Percentiles rank a stretch among this genome's conserved stretches.
phyloP scores from a whole-genome alignment of 2,329 filamentous ascomycete species.

The Trichoderma afroharzianum region DNA sequence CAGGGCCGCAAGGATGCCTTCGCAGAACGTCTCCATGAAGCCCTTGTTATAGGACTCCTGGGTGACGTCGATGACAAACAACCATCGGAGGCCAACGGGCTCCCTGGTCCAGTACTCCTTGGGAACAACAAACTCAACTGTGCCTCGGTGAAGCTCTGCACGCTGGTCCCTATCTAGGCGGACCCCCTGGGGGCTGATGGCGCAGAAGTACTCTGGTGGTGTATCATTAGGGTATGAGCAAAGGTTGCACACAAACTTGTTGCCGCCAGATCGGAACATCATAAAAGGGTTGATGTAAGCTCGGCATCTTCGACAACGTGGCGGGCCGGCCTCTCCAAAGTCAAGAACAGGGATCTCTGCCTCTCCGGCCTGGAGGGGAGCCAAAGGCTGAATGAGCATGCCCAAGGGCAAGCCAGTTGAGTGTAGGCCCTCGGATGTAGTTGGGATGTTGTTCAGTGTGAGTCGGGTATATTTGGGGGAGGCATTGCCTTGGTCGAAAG shows the following conservation, averaged over 20 bases:
- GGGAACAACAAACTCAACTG: slow-evolving; percentile 92
- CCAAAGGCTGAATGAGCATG: slow-evolving; percentile 83
- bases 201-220: slow-evolving; percentile 85
- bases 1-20: slow-evolving; percentile 78
- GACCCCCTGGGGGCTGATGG: slow-evolving; percentile 80
- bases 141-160: slow-evolving; percentile 85
- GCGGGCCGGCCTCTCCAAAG: slow-evolving; percentile 87
- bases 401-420: slow-evolving; percentile 83
- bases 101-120: slow-evolving; percentile 99
- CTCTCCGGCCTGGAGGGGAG: slow-evolving; percentile 78
- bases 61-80: slow-evolving; percentile 92
- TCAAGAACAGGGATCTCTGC: slow-evolving; percentile 85
- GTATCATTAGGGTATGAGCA: slow-evolving; percentile 98
- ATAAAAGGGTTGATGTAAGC: slow-evolving; percentile 99
- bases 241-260: slow-evolving; percentile 97
- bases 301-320: slow-evolving; percentile 85
- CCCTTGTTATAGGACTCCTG: slow-evolving; percentile 89
- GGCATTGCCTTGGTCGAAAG: slow-evolving; percentile 94
- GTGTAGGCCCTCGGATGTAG: slow-evolving; percentile 72
- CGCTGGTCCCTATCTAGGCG: slow-evolving; percentile 84
- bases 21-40: slow-evolving; percentile 84
- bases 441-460: slow-evolving; percentile 89
- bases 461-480: slow-evolving; percentile 91
- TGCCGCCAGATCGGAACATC: slow-evolving; percentile 90
- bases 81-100: slow-evolving; percentile 79